phyloP scores from a whole-genome alignment of 495 filamentous ascomycete genomes.

The Penicillium robsamsonii region DNA sequence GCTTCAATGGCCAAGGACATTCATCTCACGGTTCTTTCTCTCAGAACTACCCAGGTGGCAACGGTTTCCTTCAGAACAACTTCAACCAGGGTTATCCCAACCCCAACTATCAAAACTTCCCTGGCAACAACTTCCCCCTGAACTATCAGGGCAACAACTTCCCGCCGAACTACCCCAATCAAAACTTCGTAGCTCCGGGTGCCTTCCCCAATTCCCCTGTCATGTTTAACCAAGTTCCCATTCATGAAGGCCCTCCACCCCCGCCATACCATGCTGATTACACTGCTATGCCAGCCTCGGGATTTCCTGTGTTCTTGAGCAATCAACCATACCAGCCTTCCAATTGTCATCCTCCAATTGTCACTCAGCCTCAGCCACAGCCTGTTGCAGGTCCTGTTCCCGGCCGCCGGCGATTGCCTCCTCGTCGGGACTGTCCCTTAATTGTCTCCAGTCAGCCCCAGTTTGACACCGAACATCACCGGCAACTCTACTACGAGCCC shows the following conservation, averaged over 20 bases:
- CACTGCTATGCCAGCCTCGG: background rate
- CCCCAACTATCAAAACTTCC: background rate
- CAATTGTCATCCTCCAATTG: background rate
- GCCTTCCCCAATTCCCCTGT: background rate
- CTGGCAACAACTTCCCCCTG: background rate
- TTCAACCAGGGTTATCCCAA: conserved; percentile 8
- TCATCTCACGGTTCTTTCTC: background rate
- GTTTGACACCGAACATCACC: background rate
- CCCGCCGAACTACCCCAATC: background rate
- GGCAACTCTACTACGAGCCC: conserved; percentile 10
- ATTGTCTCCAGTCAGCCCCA: conserved; percentile 10
- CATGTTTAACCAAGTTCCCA: background rate
- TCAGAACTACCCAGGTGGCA: background rate
- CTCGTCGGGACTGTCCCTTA: background rate
- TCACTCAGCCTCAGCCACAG: conserved; percentile 1
- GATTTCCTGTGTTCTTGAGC: background rate
- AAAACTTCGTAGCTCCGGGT: background rate
- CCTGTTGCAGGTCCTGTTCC: background rate
- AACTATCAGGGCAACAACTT: background rate
- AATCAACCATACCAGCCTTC: background rate
- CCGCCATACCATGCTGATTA: background rate
- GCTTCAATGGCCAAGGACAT: background rate
- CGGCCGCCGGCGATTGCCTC: background rate
- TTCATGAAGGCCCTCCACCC: background rate
- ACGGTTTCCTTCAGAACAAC: background rate